These are phyloP conservation scores for Botrytis sinoallii DNA, from an alignment of 2,329 filamentous ascomycete genomes.

Conservation along the genomic window DNA sequence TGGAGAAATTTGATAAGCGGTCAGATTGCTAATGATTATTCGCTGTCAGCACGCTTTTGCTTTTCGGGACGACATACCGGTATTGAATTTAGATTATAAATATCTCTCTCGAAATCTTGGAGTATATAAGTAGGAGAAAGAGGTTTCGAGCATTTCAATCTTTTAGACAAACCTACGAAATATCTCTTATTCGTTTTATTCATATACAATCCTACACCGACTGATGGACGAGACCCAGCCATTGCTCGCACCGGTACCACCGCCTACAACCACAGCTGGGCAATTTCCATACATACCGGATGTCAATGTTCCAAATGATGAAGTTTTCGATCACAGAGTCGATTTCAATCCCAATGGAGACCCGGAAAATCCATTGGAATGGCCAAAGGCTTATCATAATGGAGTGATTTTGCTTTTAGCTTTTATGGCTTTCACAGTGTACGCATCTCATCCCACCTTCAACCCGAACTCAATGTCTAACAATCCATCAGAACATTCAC, in stretches of 20 bases:
- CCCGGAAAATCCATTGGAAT: conserved; percentile 51
- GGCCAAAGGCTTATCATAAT: conserved; percentile 52
- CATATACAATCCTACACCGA: neutral
- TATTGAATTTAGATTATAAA: neutral
- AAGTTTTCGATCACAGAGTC: conserved; percentile 33
- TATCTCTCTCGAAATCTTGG: neutral
- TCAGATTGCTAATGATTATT: neutral
- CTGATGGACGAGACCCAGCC: conserved; percentile 40
- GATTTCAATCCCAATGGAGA: conserved; percentile 48
- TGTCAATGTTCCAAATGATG: conserved; percentile 2
- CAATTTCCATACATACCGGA: conserved; percentile 8
- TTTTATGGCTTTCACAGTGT: conserved; percentile 57
- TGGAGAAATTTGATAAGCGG: neutral
- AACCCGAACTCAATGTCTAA: neutral
- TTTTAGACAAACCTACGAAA: neutral
- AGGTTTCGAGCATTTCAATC: neutral
- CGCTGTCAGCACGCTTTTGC: neutral
- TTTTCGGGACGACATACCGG: neutral
- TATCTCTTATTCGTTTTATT: neutral
- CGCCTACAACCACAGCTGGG: neutral
- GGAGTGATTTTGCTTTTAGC: conserved; percentile 51
- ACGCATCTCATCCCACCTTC: conserved; percentile 25
- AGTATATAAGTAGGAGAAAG: neutral
- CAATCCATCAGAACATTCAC: conserved; percentile 50
- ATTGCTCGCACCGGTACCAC: conserved; percentile 22